Evolutionary conservation across 2,329 filamentous ascomycete genomes (phyloP).

Genomic region (Apiospora koreana): DNA sequence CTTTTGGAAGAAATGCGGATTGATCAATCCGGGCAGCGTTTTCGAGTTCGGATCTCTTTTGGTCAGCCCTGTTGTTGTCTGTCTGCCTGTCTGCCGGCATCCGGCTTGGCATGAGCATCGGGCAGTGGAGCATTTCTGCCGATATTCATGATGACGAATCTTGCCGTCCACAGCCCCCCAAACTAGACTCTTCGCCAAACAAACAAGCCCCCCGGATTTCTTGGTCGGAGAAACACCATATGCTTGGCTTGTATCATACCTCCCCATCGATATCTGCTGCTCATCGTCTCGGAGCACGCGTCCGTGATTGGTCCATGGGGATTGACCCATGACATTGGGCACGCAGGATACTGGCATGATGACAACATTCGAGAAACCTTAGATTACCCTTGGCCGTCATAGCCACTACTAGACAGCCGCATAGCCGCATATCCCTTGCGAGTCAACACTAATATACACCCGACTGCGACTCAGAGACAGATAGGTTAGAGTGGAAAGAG

Average conservation of each 20-base stretch:
- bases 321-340: neutral
- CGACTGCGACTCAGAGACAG: too few species aligned
- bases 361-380: neutral
- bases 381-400: neutral
- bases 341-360: neutral
- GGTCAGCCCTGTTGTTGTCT: neutral
- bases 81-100: neutral
- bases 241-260: neutral
- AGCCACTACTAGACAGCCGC: neutral
- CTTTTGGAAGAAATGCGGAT: neutral
- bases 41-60: neutral
- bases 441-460: too few species aligned
- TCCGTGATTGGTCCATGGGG: neutral
- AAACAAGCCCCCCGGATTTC: neutral
- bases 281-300: neutral
- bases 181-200: neutral
- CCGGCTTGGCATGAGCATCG: neutral
- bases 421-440: neutral
- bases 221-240: neutral
- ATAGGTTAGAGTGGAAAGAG: neutral
- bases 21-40: neutral
- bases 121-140: neutral
- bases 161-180: neutral
- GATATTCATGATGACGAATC: constrained; percentile 5
- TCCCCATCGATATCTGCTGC: neutral